These are phyloP conservation scores for Monosporascus sp. DNA, from an alignment of 2,329 filamentous ascomycete genomes.

Conservation along the genomic window DNA sequence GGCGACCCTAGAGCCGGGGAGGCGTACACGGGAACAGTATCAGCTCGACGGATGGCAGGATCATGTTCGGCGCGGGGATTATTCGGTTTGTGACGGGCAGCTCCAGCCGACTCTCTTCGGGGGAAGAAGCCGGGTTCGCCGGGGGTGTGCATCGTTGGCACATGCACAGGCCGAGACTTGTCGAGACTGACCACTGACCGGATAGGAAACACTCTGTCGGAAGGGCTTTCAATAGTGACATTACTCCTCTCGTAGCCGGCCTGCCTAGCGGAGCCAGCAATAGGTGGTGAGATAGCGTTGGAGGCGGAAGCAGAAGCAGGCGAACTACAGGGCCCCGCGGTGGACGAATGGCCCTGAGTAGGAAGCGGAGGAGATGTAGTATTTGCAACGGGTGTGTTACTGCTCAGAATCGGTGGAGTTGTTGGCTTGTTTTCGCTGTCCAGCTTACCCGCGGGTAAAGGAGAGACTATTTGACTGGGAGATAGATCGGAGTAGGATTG, in stretches of 20 bases:
- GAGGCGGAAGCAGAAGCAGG: conserved; percentile 2
- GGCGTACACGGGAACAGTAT: conserved; percentile 9
- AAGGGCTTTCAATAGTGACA: conserved; percentile 27
- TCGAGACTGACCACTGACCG: conserved; percentile 73
- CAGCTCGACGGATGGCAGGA: conserved; percentile 9
- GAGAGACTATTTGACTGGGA: too few relatives aligned
- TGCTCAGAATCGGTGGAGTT: not conserved
- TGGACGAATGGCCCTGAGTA: not conserved
- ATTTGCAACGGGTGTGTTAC: not conserved
- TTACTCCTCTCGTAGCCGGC: conserved; percentile 24
- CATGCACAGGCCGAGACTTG: conserved; percentile 32
- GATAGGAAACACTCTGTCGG: conserved; percentile 72
- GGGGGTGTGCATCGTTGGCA: conserved; percentile 27
- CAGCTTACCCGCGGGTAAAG: too few relatives aligned
- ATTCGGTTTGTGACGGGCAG: conserved; percentile 28
- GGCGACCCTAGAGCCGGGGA: conserved; percentile 10
- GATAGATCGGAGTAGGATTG: too few relatives aligned
- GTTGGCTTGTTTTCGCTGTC: too few relatives aligned
- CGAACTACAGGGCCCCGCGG: not conserved
- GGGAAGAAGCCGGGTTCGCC: conserved; percentile 35
- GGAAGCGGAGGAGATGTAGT: not conserved
- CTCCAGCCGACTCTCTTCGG: conserved; percentile 20
- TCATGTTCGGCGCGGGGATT: conserved; percentile 25
- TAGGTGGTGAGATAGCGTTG: conserved; percentile 35
- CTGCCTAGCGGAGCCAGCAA: conserved; percentile 37